A percentile compares a stretch with the other conserved stretches of the same genome.
Evolutionary conservation across 495 filamentous ascomycete genomes (phyloP).

Genomic region (Platismatia glauca): DNA sequence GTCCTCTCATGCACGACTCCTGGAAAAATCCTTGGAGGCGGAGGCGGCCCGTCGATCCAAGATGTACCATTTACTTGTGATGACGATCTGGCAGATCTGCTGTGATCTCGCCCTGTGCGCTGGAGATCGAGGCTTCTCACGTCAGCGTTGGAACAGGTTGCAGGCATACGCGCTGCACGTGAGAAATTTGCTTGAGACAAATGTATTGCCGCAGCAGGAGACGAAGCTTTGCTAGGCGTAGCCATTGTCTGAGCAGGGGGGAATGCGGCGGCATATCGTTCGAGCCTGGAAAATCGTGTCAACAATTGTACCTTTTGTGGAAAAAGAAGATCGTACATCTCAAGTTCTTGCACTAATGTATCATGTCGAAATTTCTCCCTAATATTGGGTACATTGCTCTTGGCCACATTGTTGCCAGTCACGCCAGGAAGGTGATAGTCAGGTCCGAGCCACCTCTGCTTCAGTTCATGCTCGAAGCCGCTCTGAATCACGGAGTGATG

Average conservation of each 20-base stretch:
- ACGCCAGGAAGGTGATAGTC: conserved; percentile 66
- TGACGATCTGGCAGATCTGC: conserved; percentile 19
- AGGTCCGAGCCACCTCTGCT: conserved; percentile 80
- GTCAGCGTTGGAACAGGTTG: conserved; percentile 21
- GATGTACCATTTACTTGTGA: conserved; percentile 16
- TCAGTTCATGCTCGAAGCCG: conserved; percentile 82
- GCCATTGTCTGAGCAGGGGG: background rate
- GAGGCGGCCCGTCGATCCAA: conserved; percentile 28
- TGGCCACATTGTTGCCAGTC: conserved; percentile 78
- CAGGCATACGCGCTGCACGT: conserved; percentile 5
- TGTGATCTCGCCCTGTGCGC: conserved; percentile 18
- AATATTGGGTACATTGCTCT: conserved; percentile 92
- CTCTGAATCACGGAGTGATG: conserved; percentile 92
- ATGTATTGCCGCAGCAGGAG: conserved; percentile 13
- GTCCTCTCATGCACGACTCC: conserved; percentile 56
- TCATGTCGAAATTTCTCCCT: conserved; percentile 81
- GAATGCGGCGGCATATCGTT: conserved; percentile 18
- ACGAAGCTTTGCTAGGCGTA: background rate
- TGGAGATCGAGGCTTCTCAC: conserved; percentile 27
- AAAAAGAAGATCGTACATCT: conserved; percentile 52
- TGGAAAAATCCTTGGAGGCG: conserved; percentile 63
- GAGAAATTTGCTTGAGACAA: background rate
- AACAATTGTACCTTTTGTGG: background rate
- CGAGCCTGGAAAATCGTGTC: conserved; percentile 15
- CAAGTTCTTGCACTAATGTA: conserved; percentile 69